phyloP scores from a whole-genome alignment of 1,284 basidiomycete species.

The Mrakiaceae sp. region DNA sequence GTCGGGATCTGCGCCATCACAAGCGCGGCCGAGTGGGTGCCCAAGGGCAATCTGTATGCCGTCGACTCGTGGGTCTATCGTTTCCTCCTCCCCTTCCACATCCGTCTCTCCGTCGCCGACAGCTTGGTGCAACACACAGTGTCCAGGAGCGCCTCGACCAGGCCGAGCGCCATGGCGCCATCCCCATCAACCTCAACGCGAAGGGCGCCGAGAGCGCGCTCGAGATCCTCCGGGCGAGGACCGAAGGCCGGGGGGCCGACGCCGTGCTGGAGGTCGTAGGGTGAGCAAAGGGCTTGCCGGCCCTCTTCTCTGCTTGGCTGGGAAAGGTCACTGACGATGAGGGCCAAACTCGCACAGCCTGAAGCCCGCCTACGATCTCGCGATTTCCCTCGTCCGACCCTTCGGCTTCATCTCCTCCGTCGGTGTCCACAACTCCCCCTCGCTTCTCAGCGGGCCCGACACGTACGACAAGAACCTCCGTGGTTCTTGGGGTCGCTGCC shows the following conservation, averaged over 20 bases:
- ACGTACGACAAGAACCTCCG: constrained; percentile 19
- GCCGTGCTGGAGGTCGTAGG: constrained; percentile 59
- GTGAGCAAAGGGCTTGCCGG: constrained; percentile 30
- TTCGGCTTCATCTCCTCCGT: constrained; percentile 71
- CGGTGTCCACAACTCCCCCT: constrained; percentile 34
- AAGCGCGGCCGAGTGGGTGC: not conserved
- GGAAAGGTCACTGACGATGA: too few species aligned
- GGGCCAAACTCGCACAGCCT: not conserved
- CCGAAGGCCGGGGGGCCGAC: constrained; percentile 37
- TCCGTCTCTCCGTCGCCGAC: not conserved
- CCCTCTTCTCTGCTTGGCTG: too few species aligned
- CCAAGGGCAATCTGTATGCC: constrained; percentile 10
- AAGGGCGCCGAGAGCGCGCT: constrained; percentile 24
- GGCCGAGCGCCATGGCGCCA: constrained; percentile 30
- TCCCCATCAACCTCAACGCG: constrained; percentile 25
- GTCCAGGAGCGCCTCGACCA: constrained; percentile 12
- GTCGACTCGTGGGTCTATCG: constrained; percentile 5
- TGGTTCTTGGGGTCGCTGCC: constrained; percentile 73
- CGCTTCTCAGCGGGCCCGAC: constrained; percentile 3
- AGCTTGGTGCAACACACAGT: not conserved
- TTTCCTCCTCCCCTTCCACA: not conserved
- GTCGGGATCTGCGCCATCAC: constrained; percentile 31
- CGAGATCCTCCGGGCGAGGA: constrained; percentile 19
- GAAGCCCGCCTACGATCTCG: constrained; percentile 36
- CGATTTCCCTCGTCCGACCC: constrained; percentile 63